Base-by-base conservation (phyloP, 306 rosid genomes). In the Glycyrrhiza uralensis region DNA sequence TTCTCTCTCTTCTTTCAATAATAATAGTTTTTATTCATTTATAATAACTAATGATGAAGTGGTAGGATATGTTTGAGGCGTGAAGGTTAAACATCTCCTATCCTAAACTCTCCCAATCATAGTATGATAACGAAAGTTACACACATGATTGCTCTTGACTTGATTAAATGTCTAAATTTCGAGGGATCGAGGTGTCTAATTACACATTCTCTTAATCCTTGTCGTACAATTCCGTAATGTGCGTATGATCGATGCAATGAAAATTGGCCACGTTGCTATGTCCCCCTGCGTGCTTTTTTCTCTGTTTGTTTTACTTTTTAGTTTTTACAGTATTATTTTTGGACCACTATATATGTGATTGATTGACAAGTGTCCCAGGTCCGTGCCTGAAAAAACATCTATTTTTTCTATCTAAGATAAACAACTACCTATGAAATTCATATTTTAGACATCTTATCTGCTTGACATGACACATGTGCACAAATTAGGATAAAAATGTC, bases 181-280 rank as follows among this genome's bases (percentile, higher is more conserved):
- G 23, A 58, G 46, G 67, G 24, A 39, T 61, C 19, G 15, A 30
- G 7, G 12, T 38, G 23, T 30, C 46, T 51, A 75, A 51, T 42
- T 58, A 63, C 65, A 66, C 50, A 10, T 42, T 8, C 38, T 15
- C 14, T 66, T 60, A 38, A 77, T 69, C 13, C 4, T 29, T 47
- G 65, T 69, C 71, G 70, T 76, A 76, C 76, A 24, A 58, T 69
- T 57, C 62, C 63, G 55, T 58, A 35, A 76, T 45, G 50, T 22
- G 42, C 39, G 69, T 38, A 9, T 57, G 57, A 59, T 58, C n/a
- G n/a, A n/a, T 54, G 46, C 69, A 24, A 5, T 51, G 69, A 33
- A 76, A 77, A 59, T 11, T 57, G 32, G 55, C 20, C 69, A n/a
- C 61, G 5, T 35, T 23, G 8, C 7, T 9, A 6, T n/a, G n/a